phyloP scores from a whole-genome alignment of 139 green algal genomes.

The Micractinium conductrix region DNA sequence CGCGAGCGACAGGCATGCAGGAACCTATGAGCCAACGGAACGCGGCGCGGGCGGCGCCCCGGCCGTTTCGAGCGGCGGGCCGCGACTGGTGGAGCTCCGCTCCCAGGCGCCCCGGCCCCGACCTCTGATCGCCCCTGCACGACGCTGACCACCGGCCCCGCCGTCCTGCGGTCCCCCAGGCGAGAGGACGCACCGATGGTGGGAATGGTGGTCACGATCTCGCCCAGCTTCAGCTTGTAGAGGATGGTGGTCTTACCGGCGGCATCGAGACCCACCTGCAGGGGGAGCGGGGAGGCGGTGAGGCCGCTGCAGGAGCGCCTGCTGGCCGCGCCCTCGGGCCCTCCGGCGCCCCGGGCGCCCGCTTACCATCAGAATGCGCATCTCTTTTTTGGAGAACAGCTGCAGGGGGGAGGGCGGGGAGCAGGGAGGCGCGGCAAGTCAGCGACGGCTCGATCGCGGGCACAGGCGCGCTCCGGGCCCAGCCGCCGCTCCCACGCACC shows the following conservation, averaged over 20 bases:
- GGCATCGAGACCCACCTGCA: slow-evolving; percentile 95
- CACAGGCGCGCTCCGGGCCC: no score
- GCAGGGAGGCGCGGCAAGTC: neutral
- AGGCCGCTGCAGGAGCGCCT: no score
- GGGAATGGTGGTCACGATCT: slow-evolving; percentile 98
- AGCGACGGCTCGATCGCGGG: neutral
- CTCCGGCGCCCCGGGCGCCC: neutral
- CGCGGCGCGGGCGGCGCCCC: no score
- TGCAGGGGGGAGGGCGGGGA: neutral
- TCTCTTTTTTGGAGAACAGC: slow-evolving; percentile 97
- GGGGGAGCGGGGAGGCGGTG: neutral
- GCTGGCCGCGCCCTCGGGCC: no score
- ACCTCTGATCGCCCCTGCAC: no score
- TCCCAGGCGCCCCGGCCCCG: no score
- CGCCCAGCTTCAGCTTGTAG: slow-evolving; percentile 99
- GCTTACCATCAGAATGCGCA: slow-evolving; percentile 98
- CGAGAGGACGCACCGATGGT: slow-evolving; percentile 87
- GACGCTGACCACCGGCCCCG: no score
- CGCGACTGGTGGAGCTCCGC: no score
- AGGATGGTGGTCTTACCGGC: slow-evolving; percentile 99
- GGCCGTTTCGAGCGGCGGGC: no score
- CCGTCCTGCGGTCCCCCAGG: no score
- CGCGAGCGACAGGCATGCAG: no score
- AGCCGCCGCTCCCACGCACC: neutral
- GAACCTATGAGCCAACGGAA: no score